phyloP scores from a whole-genome alignment of 1,284 basidiomycete species.

The Coniferiporia sulphurascens region DNA sequence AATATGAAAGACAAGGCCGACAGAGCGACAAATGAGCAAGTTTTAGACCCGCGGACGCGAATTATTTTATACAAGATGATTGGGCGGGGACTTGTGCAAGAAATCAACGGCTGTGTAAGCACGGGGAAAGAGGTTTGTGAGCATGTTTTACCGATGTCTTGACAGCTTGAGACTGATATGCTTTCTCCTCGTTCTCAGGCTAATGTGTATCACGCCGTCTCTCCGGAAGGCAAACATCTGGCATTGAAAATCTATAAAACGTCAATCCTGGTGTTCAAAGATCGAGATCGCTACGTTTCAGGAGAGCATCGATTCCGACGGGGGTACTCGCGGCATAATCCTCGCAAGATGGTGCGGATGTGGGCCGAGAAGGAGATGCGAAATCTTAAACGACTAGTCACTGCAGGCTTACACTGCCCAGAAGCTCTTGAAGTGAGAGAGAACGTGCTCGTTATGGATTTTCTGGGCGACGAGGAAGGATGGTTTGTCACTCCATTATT shows the following conservation, averaged over 20 bases:
- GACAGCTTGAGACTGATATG: background rate
- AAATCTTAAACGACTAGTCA: constrained; percentile 81
- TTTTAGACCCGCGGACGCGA: constrained; percentile 86
- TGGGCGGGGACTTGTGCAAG: constrained; percentile 77
- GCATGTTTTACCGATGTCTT: background rate
- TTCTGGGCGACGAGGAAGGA: constrained; percentile 78
- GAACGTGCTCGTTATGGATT: constrained; percentile 96
- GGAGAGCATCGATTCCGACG: constrained; percentile 91
- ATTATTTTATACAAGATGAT: constrained; percentile 93
- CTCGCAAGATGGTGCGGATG: constrained; percentile 96
- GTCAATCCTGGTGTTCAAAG: constrained; percentile 95
- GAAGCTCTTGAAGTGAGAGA: constrained; percentile 91
- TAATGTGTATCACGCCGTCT: constrained; percentile 87
- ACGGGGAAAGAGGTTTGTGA: constrained; percentile 89
- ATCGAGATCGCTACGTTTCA: constrained; percentile 91
- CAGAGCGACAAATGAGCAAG: constrained; percentile 91
- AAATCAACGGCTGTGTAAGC: constrained; percentile 90
- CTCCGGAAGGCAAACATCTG: constrained; percentile 58
- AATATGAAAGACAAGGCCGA: constrained; percentile 92
- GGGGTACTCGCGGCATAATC: constrained; percentile 90
- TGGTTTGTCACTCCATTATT: constrained; percentile 49
- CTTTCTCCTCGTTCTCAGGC: constrained; percentile 47
- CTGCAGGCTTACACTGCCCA: constrained; percentile 83
- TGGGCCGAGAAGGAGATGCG: constrained; percentile 99
- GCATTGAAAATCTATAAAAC: constrained; percentile 99